These are phyloP conservation scores for Bonnemaisonia californica DNA, from an alignment of 31 red algal species.

Conservation along the genomic window DNA sequence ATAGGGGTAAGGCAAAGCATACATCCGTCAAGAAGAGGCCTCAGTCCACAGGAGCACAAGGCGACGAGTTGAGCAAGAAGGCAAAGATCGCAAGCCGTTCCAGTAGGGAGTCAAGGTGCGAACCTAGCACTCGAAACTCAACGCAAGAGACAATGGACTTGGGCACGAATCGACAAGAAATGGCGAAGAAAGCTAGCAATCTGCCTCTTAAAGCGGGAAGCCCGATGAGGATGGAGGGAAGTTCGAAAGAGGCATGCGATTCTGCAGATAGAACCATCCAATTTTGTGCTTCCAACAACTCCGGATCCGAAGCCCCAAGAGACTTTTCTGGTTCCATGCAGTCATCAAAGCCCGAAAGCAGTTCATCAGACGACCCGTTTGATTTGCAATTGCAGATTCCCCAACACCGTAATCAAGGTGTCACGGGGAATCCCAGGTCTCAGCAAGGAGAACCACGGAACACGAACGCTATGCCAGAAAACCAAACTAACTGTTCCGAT, in stretches of 20 bases:
- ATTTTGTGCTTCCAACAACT: neutral
- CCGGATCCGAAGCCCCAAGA: neutral
- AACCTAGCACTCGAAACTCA: neutral
- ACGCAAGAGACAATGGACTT: neutral
- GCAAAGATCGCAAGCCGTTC: neutral
- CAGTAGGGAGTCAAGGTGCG: neutral
- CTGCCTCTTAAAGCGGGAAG: neutral
- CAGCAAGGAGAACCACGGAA: neutral
- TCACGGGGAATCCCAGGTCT: neutral
- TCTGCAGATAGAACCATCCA: neutral
- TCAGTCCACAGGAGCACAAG: neutral
- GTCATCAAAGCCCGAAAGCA: neutral
- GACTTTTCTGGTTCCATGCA: neutral
- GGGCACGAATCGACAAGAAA: neutral
- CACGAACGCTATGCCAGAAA: neutral
- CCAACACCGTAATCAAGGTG: neutral
- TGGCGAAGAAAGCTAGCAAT: neutral
- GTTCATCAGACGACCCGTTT: neutral
- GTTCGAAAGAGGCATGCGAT: neutral
- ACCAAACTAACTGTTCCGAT: neutral
- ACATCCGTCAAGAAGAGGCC: slow-evolving; percentile 24
- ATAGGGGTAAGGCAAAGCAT: neutral
- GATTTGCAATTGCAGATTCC: neutral
- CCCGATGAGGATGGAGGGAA: neutral
- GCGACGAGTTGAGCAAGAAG: neutral